Percentiles rank a stretch among this genome's conserved stretches.
Evolutionary conservation across 2,329 filamentous ascomycete genomes (phyloP).

Genomic region (Cladosporium austrohemisphaericum): DNA sequence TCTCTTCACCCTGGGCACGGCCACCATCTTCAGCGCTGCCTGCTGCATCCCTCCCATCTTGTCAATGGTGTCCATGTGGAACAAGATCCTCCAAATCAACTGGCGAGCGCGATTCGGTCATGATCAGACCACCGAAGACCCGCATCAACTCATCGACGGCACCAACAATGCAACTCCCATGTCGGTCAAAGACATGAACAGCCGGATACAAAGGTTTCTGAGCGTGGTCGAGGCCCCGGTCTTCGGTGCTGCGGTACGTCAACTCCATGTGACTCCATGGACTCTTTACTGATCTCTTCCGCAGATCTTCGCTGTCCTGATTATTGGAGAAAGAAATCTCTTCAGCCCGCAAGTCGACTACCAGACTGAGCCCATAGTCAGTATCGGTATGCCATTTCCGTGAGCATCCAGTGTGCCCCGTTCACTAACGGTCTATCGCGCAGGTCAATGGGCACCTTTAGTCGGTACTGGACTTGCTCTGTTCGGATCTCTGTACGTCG

Average conservation of each 20-base stretch:
- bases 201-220: conserved; percentile 20
- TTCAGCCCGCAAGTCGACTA: conserved; percentile 55
- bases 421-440: not conserved
- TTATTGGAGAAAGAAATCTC: conserved; percentile 62
- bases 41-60: conserved; percentile 64
- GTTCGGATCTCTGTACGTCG: conserved; percentile 56
- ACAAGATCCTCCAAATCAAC: conserved; percentile 61
- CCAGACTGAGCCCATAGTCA: conserved; percentile 60
- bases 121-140: not conserved
- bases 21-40: conserved; percentile 58
- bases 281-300: not conserved
- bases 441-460: conserved; percentile 59
- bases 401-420: not conserved
- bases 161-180: conserved; percentile 1
- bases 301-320: conserved; percentile 49
- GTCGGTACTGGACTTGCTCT: conserved; percentile 57
- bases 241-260: conserved; percentile 52
- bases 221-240: conserved; percentile 52
- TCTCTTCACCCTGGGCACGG: conserved; percentile 55
- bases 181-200: conserved; percentile 2
- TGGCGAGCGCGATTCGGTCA: conserved; percentile 41
- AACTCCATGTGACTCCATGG: too few species aligned
- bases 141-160: not conserved
- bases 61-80: conserved; percentile 59
- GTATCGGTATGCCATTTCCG: conserved; percentile 51